Percentiles rank a stretch among this genome's conserved stretches.
Conservation (phyloP, 2,329 filamentous ascomycete species). For the Teratosphaeria nubilosa region DNA sequence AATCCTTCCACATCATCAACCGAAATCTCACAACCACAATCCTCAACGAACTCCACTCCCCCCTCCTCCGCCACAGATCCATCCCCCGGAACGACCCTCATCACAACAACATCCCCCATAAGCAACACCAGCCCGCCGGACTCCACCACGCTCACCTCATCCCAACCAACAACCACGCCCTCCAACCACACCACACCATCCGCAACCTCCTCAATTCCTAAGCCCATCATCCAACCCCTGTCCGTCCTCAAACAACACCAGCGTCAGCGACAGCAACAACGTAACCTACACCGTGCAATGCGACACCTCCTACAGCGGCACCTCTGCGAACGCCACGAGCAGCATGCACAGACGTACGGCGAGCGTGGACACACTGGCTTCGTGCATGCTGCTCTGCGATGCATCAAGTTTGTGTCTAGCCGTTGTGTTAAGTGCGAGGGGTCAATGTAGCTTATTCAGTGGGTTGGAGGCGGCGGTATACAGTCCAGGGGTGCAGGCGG, state of each 20-base stretch:
- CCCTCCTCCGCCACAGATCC: background rate
- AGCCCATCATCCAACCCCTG: background rate
- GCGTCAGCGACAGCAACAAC: background rate
- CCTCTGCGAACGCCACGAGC: background rate
- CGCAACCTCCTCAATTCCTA: background rate
- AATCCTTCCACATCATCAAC: background rate
- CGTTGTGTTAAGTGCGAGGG: background rate
- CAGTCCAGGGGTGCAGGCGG: background rate
- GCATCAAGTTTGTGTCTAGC: background rate
- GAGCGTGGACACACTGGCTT: background rate
- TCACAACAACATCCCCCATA: background rate
- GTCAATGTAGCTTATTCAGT: background rate
- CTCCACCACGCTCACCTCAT: background rate
- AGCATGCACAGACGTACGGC: background rate
- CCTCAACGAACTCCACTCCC: background rate
- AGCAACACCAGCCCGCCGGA: background rate
- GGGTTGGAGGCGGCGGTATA: background rate
- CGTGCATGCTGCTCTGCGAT: background rate
- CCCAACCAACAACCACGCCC: background rate
- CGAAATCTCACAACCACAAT: background rate
- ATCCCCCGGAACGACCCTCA: background rate
- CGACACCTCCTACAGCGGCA: background rate
- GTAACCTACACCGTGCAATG: background rate
- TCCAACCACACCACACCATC: background rate
- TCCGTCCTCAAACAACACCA: background rate